Conservation (phyloP, 1,284 basidiomycete species). For the Mycosarcoma mackinlayi region DNA sequence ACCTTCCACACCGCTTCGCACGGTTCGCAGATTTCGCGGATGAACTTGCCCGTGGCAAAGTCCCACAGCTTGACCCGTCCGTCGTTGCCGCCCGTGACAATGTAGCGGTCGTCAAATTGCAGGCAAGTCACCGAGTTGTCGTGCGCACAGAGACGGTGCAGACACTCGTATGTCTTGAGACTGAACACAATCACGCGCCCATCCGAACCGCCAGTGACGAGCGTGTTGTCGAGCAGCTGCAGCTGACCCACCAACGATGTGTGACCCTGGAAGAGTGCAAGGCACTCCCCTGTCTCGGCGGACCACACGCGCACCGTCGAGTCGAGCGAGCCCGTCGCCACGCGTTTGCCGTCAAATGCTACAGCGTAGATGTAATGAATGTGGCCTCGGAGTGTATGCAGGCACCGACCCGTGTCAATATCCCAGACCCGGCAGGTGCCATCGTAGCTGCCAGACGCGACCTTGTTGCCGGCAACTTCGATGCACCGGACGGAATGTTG, state of each 20-base stretch:
- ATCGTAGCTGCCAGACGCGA: constrained; percentile 91
- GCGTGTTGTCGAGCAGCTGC: constrained; percentile 78
- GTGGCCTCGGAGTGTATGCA: constrained; percentile 88
- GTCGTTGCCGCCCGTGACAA: constrained; percentile 81
- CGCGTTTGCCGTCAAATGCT: constrained; percentile 85
- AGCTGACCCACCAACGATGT: constrained; percentile 93
- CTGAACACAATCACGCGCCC: constrained; percentile 92
- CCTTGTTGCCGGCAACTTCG: constrained; percentile 82
- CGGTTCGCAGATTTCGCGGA: constrained; percentile 63
- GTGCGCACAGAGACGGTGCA: constrained; percentile 73
- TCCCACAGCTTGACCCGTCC: constrained; percentile 88
- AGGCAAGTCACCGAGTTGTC: constrained; percentile 90
- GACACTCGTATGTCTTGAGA: constrained; percentile 73
- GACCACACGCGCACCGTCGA: constrained; percentile 67
- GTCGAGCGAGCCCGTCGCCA: constrained; percentile 84
- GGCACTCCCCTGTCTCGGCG: constrained; percentile 78
- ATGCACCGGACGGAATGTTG: constrained; percentile 85
- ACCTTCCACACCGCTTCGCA: constrained; percentile 88
- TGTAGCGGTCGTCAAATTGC: constrained; percentile 78
- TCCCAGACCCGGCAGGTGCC: constrained; percentile 72
- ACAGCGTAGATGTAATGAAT: constrained; percentile 92
- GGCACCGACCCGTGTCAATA: constrained; percentile 73
- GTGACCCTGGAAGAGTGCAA: constrained; percentile 90
- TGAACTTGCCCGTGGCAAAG: constrained; percentile 61
- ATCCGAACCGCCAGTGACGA: constrained; percentile 92